Conservation (phyloP, 768 basidiomycete genomes). For the Rhizopogon vulgaris region DNA sequence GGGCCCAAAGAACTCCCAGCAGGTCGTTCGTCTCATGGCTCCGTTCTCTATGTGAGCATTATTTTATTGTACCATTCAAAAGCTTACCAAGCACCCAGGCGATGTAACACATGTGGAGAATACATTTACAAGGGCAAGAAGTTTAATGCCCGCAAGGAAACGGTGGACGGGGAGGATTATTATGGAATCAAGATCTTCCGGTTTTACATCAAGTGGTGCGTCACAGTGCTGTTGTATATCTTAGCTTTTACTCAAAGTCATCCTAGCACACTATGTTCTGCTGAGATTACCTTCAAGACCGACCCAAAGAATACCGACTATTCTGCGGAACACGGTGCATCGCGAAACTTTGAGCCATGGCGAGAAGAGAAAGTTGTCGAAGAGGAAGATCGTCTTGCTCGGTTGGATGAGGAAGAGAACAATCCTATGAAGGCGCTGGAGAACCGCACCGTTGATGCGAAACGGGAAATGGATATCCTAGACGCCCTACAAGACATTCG, state of each 20-base stretch:
- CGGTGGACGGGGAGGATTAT: constrained; percentile 94
- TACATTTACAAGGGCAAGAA: constrained; percentile 99
- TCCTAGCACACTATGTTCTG: constrained; percentile 83
- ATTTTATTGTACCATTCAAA: not conserved
- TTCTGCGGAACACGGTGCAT: constrained; percentile 90
- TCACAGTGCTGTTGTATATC: constrained; percentile 25
- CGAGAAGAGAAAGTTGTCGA: constrained; percentile 72
- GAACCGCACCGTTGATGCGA: constrained; percentile 86
- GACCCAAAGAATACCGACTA: constrained; percentile 98
- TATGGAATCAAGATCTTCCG: constrained; percentile 97
- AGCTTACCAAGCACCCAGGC: constrained; percentile 40
- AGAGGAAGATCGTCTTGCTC: constrained; percentile 79
- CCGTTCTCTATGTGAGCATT: constrained; percentile 88
- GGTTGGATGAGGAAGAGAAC: constrained; percentile 87
- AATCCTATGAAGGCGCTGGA: constrained; percentile 97
- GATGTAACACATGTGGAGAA: constrained; percentile 94
- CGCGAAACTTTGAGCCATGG: constrained; percentile 98
- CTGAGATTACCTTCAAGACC: constrained; percentile 99
- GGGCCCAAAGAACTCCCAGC: constrained; percentile 89
- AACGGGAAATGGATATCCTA: constrained; percentile 97
- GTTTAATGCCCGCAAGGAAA: constrained; percentile 98
- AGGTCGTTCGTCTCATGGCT: constrained; percentile 98
- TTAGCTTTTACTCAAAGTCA: constrained; percentile 10
- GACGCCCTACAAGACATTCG: constrained; percentile 93
- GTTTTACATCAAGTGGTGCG: constrained; percentile 88